Evolutionary conservation across 305 asterid genomes (phyloP).

Genomic region (Plantago coronopus): DNA sequence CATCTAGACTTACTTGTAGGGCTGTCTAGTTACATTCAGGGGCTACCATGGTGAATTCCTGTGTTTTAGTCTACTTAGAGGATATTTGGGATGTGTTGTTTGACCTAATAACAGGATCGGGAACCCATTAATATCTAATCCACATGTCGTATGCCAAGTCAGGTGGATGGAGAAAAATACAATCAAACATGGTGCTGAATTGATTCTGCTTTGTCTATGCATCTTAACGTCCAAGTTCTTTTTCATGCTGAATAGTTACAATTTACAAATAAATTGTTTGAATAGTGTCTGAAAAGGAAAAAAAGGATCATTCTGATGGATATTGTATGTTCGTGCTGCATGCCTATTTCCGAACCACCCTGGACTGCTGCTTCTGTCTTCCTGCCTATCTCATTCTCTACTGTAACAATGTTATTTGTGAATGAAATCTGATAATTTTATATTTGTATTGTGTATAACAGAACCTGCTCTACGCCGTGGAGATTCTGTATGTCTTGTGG

Average conservation of each 20-base stretch:
- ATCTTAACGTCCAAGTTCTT: background rate
- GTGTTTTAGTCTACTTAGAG: background rate
- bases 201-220: conserved; percentile 1
- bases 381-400: conserved; percentile 19
- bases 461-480: conserved; percentile 96
- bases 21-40: background rate
- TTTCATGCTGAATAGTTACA: conserved; percentile 2
- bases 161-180: background rate
- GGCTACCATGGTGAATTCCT: background rate
- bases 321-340: conserved; percentile 10
- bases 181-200: background rate
- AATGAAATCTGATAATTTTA: conserved; percentile 19
- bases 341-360: conserved; percentile 8
- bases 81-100: background rate
- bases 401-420: background rate
- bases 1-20: background rate
- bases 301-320: conserved; percentile 4
- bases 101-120: background rate
- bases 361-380: background rate
- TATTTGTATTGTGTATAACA: conserved; percentile 30
- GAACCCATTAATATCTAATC: background rate
- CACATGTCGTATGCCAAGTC: background rate
- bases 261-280: conserved; percentile 2
- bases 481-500: conserved; percentile 91
- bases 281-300: too few species aligned